Base-by-base conservation (phyloP, 805 yeast genomes). In the Candida incommunis region DNA sequence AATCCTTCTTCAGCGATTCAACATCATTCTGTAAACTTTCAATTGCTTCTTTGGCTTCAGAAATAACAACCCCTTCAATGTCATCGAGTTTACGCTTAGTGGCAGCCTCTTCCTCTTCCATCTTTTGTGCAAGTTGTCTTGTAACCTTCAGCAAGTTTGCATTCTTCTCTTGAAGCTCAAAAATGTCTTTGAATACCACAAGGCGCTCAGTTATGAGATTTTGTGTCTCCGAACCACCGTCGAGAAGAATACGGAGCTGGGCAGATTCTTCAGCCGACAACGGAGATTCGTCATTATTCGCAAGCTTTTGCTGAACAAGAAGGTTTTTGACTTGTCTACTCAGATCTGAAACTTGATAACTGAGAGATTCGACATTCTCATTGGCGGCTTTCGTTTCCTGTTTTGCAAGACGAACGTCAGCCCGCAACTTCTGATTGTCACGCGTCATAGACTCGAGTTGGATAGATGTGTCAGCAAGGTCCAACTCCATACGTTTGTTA, bases 141-240 rank as follows among this genome's bases (percentile, higher is more conserved):
- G 82, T 75, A 2, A 81, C 74, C 22, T 69, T 64, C 23, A 85
- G 60, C 23, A 87, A 66, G 44, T 84, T 82, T 50, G 78, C 75
- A 55, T 87, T 87, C 60, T 76, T 81, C 43, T 71, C 65, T 53
- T 84, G 82, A 43, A 88, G 63, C 40, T 82, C 90, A 13, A 69
- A 64, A 11, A 82, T 69, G 54, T 71, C 71, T 34, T 71, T 72
- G 62, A 86, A 88, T 3, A 75, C 72, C 0, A 84, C 78, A 27
- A 87, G 65, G 50, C 94, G 69, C 45, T 80, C 80, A 5, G 85
- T 68, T n/a, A 87, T 83, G 34, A 86, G 57, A 29, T 55, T 59
- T 18, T 82, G 90, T 1, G 94, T 79, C 56, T 85, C 95, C 2
- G 80, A 71, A 48, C 71, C 76, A 29, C 59, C 51, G n/a, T 52